Evolutionary conservation across 768 basidiomycete species (phyloP).

Genomic region (Kwoniella mangroviensis): DNA sequence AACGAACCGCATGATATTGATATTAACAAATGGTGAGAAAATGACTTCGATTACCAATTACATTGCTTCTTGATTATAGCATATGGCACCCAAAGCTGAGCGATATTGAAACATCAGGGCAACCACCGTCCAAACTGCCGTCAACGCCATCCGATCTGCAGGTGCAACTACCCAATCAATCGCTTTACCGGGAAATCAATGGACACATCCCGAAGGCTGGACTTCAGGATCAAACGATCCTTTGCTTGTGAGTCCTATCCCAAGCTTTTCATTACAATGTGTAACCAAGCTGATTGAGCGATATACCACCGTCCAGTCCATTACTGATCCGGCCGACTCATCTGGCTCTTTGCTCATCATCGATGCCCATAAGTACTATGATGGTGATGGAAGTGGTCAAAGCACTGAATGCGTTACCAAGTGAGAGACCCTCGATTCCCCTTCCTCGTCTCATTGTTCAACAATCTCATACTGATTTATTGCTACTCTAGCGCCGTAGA

Average conservation of each 20-base stretch:
- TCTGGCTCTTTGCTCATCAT: constrained; percentile 62
- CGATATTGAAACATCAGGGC: constrained; percentile 60
- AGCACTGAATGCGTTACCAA: constrained; percentile 63
- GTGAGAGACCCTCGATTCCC: constrained; percentile 20
- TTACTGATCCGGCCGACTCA: constrained; percentile 60
- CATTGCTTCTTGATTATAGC: not conserved
- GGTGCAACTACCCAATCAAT: constrained; percentile 68
- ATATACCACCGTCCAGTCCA: constrained; percentile 32
- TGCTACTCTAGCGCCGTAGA: constrained; percentile 60
- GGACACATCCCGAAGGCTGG: constrained; percentile 62
- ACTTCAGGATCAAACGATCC: constrained; percentile 64
- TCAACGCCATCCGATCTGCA: constrained; percentile 66
- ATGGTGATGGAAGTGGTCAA: constrained; percentile 63
- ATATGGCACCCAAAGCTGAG: no score
- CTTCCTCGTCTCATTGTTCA: not conserved
- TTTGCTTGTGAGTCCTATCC: constrained; percentile 57
- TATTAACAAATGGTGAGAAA: constrained; percentile 46
- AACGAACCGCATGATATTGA: constrained; percentile 69
- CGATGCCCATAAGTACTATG: constrained; percentile 70
- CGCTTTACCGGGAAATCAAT: constrained; percentile 68
- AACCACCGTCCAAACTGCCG: constrained; percentile 65
- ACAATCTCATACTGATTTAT: not conserved
- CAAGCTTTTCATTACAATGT: constrained; percentile 60
- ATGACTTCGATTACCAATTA: constrained; percentile 49
- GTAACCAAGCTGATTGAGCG: constrained; percentile 55